A percentile compares a stretch with the other conserved stretches of the same genome.
phyloP scores from a whole-genome alignment of 768 basidiomycete genomes.

The Termitomyces eurrhizus region DNA sequence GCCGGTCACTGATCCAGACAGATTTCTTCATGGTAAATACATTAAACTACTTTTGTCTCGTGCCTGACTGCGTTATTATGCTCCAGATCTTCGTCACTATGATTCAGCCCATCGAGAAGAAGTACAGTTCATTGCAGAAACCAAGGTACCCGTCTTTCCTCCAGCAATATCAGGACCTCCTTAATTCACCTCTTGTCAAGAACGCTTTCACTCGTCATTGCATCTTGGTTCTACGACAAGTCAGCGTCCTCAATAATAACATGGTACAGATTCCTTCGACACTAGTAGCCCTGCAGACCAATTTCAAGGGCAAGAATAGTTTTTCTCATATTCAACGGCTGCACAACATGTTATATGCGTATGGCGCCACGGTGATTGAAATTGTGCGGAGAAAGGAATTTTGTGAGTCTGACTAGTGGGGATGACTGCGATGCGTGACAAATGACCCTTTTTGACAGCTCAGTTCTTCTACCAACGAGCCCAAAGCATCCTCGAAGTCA shows the following conservation, averaged over 20 bases:
- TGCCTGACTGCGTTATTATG: constrained; percentile 3
- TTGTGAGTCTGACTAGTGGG: constrained; percentile 38
- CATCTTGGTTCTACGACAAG: constrained; percentile 63
- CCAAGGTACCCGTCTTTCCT: constrained; percentile 40
- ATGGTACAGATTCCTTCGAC: constrained; percentile 69
- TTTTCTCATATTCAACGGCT: constrained; percentile 90
- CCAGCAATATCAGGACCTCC: neutral
- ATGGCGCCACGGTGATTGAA: constrained; percentile 88
- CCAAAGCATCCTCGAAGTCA: constrained; percentile 75
- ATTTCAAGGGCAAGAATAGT: constrained; percentile 71
- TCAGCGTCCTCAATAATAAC: constrained; percentile 78
- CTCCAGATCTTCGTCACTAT: constrained; percentile 56
- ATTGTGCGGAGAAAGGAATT: constrained; percentile 91
- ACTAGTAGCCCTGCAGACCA: constrained; percentile 62
- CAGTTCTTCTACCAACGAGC: constrained; percentile 81
- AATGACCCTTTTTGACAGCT: constrained; percentile 35
- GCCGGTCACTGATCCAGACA: constrained; percentile 47
- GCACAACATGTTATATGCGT: constrained; percentile 88
- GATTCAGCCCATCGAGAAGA: constrained; percentile 63
- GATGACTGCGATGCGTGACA: neutral
- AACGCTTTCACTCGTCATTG: constrained; percentile 70
- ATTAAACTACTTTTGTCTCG: neutral
- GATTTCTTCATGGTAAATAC: constrained; percentile 46
- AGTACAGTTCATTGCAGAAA: constrained; percentile 49
- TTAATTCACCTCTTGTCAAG: constrained; percentile 35